Evolutionary conservation across 805 yeast genomes (phyloP).

Genomic region (Barnettozyma wickerhamii): DNA sequence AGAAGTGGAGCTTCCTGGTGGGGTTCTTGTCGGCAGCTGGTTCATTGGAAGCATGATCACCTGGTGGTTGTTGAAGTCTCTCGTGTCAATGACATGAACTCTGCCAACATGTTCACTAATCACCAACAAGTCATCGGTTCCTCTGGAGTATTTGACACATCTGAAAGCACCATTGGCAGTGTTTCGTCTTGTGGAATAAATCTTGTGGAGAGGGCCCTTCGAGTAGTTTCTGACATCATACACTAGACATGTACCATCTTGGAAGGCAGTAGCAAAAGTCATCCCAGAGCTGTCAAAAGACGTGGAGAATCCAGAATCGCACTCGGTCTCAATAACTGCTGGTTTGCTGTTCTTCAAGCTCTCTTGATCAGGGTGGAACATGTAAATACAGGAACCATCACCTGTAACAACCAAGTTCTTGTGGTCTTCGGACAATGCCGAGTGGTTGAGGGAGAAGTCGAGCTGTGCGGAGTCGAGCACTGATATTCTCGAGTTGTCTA

Average conservation of each 20-base stretch:
- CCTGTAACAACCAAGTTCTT: slow-evolving; percentile 66
- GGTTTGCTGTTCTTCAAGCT: slow-evolving; percentile 28
- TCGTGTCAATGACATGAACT: slow-evolving; percentile 77
- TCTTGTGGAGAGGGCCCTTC: slow-evolving; percentile 44
- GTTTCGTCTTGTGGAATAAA: slow-evolving; percentile 56
- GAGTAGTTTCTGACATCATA: slow-evolving; percentile 68
- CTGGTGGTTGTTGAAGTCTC: slow-evolving; percentile 70
- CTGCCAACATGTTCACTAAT: slow-evolving; percentile 84
- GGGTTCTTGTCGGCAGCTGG: slow-evolving; percentile 2
- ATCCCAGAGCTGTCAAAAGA: slow-evolving; percentile 72
- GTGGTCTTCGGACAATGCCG: slow-evolving; percentile 60
- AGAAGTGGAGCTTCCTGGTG: slow-evolving; percentile 6
- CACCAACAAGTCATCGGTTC: slow-evolving; percentile 70
- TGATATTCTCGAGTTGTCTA: slow-evolving; percentile 44
- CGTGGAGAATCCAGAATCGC: slow-evolving; percentile 82
- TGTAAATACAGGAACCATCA: slow-evolving; percentile 62
- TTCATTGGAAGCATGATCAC: slow-evolving; percentile 61
- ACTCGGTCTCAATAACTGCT: slow-evolving; percentile 51
- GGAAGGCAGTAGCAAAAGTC: slow-evolving; percentile 76
- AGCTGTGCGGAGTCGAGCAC: slow-evolving; percentile 41
- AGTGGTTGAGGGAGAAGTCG: slow-evolving; percentile 71
- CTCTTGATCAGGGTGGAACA: slow-evolving; percentile 39
- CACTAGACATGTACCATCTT: slow-evolving; percentile 74
- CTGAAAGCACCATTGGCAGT: slow-evolving; percentile 62
- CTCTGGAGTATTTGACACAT: slow-evolving; percentile 54